These are phyloP conservation scores for Vitis riparia DNA, from an alignment of 164 flowering plant genomes.

Conservation along the genomic window DNA sequence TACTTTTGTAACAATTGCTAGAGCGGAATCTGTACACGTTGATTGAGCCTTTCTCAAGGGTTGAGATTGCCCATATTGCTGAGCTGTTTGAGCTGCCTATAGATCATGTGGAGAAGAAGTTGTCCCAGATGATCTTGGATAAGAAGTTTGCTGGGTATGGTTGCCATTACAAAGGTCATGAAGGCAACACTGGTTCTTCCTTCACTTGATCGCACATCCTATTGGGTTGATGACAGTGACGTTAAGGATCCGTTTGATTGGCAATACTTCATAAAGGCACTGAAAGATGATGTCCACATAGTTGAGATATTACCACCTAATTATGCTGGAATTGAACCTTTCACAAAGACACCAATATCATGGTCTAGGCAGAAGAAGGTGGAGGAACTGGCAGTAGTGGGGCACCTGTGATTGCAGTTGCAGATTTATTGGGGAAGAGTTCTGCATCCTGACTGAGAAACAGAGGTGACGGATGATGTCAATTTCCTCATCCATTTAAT, in stretches of 20 bases:
- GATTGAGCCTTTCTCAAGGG: constrained; percentile 70
- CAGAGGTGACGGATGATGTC: no score
- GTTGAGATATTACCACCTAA: constrained; percentile 75
- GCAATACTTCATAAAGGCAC: constrained; percentile 81
- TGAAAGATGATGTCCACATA: constrained; percentile 77
- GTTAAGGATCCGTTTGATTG: constrained; percentile 96
- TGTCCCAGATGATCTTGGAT: constrained; percentile 71
- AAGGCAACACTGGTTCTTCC: constrained; percentile 99
- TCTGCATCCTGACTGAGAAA: no score
- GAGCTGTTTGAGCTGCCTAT: constrained; percentile 59
- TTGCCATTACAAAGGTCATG: constrained; percentile 91
- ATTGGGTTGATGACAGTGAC: constrained; percentile 98
- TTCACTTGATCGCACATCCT: constrained; percentile 93
- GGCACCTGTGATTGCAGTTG: no score
- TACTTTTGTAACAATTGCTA: constrained; percentile 19
- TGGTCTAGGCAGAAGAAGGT: constrained; percentile 69
- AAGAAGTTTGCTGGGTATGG: constrained; percentile 83
- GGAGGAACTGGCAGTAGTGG: no score
- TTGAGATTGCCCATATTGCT: constrained; percentile 61
- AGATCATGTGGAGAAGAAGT: constrained; percentile 62
- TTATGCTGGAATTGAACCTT: constrained; percentile 66
- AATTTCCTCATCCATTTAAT: no score
- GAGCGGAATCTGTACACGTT: constrained; percentile 71
- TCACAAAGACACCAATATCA: constrained; percentile 84
- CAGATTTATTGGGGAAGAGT: no score